phyloP scores from a whole-genome alignment of 2,329 filamentous ascomycete species.

The Calycina herbarum region DNA sequence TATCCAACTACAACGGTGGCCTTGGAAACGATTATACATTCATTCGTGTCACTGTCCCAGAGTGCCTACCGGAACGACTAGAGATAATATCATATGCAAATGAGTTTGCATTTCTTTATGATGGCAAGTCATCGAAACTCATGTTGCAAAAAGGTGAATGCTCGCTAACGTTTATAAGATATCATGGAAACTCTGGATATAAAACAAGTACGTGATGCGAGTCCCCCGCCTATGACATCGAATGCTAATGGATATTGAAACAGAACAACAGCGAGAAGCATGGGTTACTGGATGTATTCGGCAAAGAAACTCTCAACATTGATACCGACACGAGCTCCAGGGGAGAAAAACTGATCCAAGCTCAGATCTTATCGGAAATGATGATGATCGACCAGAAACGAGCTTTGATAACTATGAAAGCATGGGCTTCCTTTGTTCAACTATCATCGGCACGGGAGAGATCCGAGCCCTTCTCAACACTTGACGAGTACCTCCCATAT shows the following conservation, averaged over 20 bases:
- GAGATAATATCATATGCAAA: slow-evolving; percentile 16
- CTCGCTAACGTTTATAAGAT: too few species aligned
- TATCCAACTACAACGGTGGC: slow-evolving; percentile 34
- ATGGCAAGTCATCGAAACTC: slow-evolving; percentile 5
- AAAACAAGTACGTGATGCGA: too few species aligned
- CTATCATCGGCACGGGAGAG: background rate
- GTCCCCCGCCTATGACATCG: too few species aligned
- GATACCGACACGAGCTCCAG: background rate
- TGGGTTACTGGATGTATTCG: too few species aligned
- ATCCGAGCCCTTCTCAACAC: too few species aligned
- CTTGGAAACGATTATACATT: slow-evolving; percentile 25
- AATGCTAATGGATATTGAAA: too few species aligned
- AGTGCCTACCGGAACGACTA: slow-evolving; percentile 13
- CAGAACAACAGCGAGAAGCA: too few species aligned
- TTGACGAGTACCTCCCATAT: slow-evolving; percentile 13
- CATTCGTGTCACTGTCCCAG: slow-evolving; percentile 9
- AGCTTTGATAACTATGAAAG: slow-evolving; percentile 5
- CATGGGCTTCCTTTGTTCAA: slow-evolving; percentile 5
- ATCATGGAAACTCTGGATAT: too few species aligned
- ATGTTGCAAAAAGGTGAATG: background rate
- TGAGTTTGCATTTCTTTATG: slow-evolving; percentile 15
- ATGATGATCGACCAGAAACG: background rate
- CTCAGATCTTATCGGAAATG: slow-evolving; percentile 5
- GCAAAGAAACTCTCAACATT: too few species aligned
- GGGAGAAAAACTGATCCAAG: slow-evolving; percentile 5